phyloP scores from a whole-genome alignment of 2,329 filamentous ascomycete genomes.

The Cercospora sesami region DNA sequence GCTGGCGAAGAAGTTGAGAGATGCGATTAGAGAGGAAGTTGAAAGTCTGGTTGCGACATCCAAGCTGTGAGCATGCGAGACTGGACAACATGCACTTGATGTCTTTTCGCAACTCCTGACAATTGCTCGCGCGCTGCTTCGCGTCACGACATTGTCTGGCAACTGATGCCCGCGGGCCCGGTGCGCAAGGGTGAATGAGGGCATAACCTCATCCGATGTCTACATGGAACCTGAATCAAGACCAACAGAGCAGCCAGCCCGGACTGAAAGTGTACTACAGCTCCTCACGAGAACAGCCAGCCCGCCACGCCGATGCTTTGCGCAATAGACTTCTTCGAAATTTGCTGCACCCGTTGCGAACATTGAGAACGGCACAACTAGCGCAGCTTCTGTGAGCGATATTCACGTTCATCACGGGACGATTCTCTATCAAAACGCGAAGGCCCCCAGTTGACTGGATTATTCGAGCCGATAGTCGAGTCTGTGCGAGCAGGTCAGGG shows the following conservation, averaged over 20 bases:
- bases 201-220: not conserved
- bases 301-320: not conserved
- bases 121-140: not conserved
- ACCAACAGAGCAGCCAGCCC: not conserved
- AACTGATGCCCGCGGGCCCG: not conserved
- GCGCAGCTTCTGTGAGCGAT: not conserved
- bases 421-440: not conserved
- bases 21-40: conserved; percentile 37
- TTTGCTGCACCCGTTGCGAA: not conserved
- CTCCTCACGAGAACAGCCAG: not conserved
- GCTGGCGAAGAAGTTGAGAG: conserved; percentile 56
- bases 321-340: not conserved
- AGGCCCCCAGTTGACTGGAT: not conserved
- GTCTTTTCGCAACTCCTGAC: not conserved
- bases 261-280: not conserved
- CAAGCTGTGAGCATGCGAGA: conserved; percentile 4
- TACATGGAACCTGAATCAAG: not conserved
- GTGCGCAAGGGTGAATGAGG: not conserved
- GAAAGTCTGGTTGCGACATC: conserved; percentile 4
- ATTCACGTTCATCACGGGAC: not conserved
- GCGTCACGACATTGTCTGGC: not conserved
- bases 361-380: not conserved
- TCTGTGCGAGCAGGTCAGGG: not conserved
- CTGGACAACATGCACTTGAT: not conserved
- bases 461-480: not conserved